These are phyloP conservation scores for Sclerotinia subarctica DNA, from an alignment of 2,329 filamentous ascomycete genomes.

Conservation along the genomic window DNA sequence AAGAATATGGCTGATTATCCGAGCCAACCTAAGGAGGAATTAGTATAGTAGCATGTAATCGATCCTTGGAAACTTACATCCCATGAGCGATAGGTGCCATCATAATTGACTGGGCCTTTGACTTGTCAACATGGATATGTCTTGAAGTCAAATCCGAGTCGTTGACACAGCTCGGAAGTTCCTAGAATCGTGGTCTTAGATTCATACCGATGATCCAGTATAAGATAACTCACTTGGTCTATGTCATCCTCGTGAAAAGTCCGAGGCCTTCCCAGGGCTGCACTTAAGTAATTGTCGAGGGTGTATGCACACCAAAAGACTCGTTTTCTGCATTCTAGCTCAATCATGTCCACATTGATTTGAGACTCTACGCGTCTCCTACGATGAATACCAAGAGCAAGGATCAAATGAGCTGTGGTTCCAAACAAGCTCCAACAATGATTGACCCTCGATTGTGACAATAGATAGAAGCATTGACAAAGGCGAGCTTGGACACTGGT, in stretches of 20 bases:
- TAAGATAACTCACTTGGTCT: constrained; percentile 45
- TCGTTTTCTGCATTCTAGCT: constrained; percentile 50
- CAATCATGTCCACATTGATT: constrained; percentile 39
- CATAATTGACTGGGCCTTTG: constrained; percentile 42
- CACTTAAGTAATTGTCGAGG: constrained; percentile 62
- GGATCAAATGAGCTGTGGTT: constrained; percentile 37
- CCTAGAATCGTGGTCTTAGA: constrained; percentile 28
- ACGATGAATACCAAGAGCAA: constrained; percentile 39
- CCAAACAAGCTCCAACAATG: constrained; percentile 41
- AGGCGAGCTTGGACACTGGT: constrained; percentile 43
- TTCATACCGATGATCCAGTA: neutral
- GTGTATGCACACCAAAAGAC: constrained; percentile 65
- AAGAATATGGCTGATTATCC: constrained; percentile 45
- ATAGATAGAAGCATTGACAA: constrained; percentile 40
- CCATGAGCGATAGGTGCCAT: constrained; percentile 46
- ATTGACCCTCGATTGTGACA: constrained; percentile 39
- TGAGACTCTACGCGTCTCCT: constrained; percentile 27
- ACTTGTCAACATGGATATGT: constrained; percentile 32
- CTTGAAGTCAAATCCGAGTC: constrained; percentile 47
- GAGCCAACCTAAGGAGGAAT: constrained; percentile 39
- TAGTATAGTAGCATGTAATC: neutral
- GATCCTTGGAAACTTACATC: constrained; percentile 32
- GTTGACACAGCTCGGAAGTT: constrained; percentile 53
- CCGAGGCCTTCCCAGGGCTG: constrained; percentile 57
- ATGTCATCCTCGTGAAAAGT: constrained; percentile 64